Evolutionary conservation across 306 rosid genomes (phyloP).

Genomic region (Medicago ruthenica): DNA sequence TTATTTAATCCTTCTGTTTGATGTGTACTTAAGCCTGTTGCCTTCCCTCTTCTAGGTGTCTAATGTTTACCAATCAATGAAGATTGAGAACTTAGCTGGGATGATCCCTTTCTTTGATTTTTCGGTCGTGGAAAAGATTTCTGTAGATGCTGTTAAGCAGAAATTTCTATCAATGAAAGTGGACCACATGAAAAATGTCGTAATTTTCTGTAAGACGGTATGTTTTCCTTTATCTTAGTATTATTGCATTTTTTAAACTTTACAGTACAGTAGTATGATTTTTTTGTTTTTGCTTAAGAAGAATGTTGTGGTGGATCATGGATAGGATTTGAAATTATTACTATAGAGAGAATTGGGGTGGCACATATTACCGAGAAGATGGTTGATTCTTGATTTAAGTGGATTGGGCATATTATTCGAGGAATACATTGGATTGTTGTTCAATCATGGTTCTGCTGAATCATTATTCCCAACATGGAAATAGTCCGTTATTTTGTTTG

Average conservation of each 20-base stretch:
- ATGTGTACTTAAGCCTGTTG: background rate
- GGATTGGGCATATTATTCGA: background rate
- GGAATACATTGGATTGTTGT: background rate
- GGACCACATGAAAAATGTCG: constrained; percentile 79
- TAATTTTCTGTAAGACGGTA: constrained; percentile 55
- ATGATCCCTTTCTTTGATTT: constrained; percentile 89
- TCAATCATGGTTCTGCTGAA: background rate
- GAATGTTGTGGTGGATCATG: background rate
- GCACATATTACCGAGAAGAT: background rate
- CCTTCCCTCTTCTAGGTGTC: constrained; percentile 66
- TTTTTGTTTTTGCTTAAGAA: background rate
- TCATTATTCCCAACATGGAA: background rate
- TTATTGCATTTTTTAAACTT: background rate
- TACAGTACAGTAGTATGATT: background rate
- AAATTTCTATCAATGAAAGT: constrained; percentile 87
- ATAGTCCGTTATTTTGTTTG: background rate
- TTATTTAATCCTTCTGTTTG: background rate
- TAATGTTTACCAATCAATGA: constrained; percentile 82
- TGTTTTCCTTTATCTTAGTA: constrained; percentile 1
- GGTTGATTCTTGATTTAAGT: background rate
- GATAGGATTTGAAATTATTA: background rate
- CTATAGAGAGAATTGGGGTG: background rate
- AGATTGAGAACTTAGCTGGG: constrained; percentile 72
- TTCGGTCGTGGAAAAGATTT: constrained; percentile 79
- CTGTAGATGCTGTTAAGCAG: constrained; percentile 95